Percentiles rank a stretch among this genome's conserved stretches.
Evolutionary conservation across 2,329 filamentous ascomycete species (phyloP).

Genomic region (Furcasterigmium sp.): DNA sequence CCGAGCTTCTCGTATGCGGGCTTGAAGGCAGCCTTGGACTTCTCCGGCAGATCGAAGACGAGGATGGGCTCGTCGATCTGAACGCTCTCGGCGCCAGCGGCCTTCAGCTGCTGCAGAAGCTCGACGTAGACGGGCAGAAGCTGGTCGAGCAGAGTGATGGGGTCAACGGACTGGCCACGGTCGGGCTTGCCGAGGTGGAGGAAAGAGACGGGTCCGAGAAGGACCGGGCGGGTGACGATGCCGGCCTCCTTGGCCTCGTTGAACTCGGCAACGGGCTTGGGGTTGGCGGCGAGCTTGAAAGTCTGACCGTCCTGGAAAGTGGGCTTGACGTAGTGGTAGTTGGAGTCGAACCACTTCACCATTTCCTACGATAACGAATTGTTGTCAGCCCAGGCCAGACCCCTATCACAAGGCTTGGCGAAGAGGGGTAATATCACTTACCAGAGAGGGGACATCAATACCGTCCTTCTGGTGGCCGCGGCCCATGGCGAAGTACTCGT

Average conservation of each 20-base stretch:
- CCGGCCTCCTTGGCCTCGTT: constrained; percentile 97
- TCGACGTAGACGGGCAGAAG: constrained; percentile 93
- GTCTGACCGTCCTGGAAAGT: constrained; percentile 95
- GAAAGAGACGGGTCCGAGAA: constrained; percentile 96
- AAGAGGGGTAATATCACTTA: constrained; percentile 6
- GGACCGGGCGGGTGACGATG: constrained; percentile 85
- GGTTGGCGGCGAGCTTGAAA: constrained; percentile 81
- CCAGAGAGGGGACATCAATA: constrained; percentile 82
- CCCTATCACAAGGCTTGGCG: too few species aligned
- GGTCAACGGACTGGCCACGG: constrained; percentile 86
- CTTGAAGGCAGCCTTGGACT: constrained; percentile 97
- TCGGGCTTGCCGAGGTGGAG: constrained; percentile 97
- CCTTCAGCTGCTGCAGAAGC: constrained; percentile 89
- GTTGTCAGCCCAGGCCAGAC: constrained; percentile 5
- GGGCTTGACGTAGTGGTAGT: constrained; percentile 99
- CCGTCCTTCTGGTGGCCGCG: constrained; percentile 95
- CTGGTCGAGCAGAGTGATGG: constrained; percentile 89
- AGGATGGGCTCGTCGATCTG: constrained; percentile 98
- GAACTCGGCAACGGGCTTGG: constrained; percentile 94
- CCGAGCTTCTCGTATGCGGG: constrained; percentile 89
- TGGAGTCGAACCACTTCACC: constrained; percentile 99
- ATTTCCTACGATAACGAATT: constrained; percentile 56
- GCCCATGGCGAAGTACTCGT: constrained; percentile 99
- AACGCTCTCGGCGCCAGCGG: constrained; percentile 89
- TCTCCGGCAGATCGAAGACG: constrained; percentile 85